Conservation (phyloP, 169 alveolate species). For the Neospora caninum region DNA sequence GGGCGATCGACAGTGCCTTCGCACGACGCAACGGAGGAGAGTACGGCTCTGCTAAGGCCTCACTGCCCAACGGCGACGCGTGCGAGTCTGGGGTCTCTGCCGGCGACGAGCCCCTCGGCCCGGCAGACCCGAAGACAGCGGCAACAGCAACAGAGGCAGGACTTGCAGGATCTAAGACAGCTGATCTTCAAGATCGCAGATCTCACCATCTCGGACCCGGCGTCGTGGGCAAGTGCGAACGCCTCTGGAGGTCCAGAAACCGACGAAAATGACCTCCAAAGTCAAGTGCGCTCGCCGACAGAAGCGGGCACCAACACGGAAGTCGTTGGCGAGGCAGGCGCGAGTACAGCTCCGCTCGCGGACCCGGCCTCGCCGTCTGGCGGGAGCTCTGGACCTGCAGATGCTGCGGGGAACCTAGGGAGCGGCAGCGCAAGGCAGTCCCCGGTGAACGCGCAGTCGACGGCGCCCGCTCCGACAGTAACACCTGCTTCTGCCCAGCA, state of each 20-base stretch:
- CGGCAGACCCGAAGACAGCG: neutral
- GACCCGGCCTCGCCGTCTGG: neutral
- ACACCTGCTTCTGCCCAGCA: constrained; percentile 17
- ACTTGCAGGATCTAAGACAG: constrained; percentile 9
- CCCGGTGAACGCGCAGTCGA: neutral
- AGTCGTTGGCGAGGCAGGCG: neutral
- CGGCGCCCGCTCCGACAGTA: neutral
- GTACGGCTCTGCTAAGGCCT: neutral
- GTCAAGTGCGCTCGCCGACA: neutral
- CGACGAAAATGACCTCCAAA: neutral
- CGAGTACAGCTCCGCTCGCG: neutral
- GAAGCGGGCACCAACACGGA: neutral
- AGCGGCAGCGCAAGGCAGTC: neutral
- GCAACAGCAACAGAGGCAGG: constrained; percentile 5
- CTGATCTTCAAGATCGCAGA: neutral
- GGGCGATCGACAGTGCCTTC: neutral
- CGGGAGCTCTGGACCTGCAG: neutral
- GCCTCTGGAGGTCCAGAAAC: neutral
- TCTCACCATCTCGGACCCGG: constrained; percentile 26
- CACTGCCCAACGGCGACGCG: neutral
- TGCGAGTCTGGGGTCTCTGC: neutral
- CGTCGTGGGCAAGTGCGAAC: constrained; percentile 2
- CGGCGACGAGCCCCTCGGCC: neutral
- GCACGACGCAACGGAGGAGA: neutral
- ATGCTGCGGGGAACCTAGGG: neutral